Base-by-base conservation (phyloP, 257 asterid species). In the Lycium ferocissimum region DNA sequence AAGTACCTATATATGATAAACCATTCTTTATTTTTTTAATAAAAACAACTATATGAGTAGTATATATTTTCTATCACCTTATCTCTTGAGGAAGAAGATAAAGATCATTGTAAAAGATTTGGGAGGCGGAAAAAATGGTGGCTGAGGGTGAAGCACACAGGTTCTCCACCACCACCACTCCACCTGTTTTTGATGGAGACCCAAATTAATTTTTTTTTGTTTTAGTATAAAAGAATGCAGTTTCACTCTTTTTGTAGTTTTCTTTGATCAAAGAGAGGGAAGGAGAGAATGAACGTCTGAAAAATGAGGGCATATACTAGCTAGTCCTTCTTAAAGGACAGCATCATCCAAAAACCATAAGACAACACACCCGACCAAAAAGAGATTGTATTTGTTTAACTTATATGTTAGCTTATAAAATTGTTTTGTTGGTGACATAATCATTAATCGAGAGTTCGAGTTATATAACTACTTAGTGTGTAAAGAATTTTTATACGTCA, bases 101-200 rank as follows among this genome's bases (percentile, higher is more conserved):
- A 57, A 61, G 59, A 81, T 81, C 20, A 59, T 59, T 62, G 73
- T 51, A 81, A 62, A 81, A 59, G 76, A 49, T 59, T 62, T 59
- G 56, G 83, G 89, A 88, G 87, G 89, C 87, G 87, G 90, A 87
- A 89, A 90, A 91, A 88, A 87, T 87, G 93, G 90, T 85, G 91
- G 92, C 90, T 89, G 85, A 81, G 82, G 56, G 82, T 82, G 59
- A 69, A 40, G 78, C 78, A 69, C 49, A 37, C 47, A 56, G 54
- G 38, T 72, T 72, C 71, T 84, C 89, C 84, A 84, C 88, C 89
- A 78, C 87, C 89, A 83, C 94, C 94, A 89, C 85, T 38, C 88
- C 89, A 90, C 94, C 96, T 88, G 90, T 91, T 86, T 86, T 88
- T 90, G 93, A 91, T 72, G 76, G 90, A 88, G 92, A 92, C 92